phyloP scores from a whole-genome alignment of 305 asterid genomes.

The Fraxinus baroniana region DNA sequence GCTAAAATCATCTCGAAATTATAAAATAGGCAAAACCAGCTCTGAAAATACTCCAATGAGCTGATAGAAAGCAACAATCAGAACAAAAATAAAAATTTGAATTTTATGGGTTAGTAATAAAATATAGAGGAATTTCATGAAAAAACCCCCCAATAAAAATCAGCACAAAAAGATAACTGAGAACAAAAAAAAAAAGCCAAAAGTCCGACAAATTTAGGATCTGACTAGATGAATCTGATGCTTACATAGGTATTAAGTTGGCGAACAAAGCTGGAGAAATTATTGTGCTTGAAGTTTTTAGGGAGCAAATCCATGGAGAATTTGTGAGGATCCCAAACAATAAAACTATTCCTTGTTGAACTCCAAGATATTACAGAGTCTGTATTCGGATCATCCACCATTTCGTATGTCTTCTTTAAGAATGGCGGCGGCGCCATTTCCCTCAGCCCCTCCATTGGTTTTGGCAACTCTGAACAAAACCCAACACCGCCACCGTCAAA shows the following conservation, averaged over 20 bases:
- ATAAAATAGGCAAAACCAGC: background rate
- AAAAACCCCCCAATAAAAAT: background rate
- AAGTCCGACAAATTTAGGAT: background rate
- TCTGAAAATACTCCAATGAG: background rate
- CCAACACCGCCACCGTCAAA: constrained; percentile 3
- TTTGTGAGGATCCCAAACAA: constrained; percentile 30
- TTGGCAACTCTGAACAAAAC: background rate
- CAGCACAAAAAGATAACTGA: background rate
- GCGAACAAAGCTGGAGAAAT: constrained; percentile 27
- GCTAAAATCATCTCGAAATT: background rate
- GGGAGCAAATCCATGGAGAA: constrained; percentile 28
- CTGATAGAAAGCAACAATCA: background rate
- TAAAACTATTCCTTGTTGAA: constrained; percentile 21
- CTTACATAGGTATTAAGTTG: constrained; percentile 35
- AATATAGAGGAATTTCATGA: background rate
- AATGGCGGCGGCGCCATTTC: constrained; percentile 22
- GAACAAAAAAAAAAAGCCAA: background rate
- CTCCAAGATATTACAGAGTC: constrained; percentile 33
- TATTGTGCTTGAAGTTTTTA: constrained; percentile 20
- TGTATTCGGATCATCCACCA: constrained; percentile 28
- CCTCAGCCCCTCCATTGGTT: background rate
- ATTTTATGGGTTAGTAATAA: background rate
- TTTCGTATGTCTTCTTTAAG: constrained; percentile 17
- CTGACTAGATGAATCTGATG: background rate
- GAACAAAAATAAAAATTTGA: background rate